Evolutionary conservation across 176 grass and related monocot genomes (phyloP), one percentile per base, ranked within the genome.

Genomic region (Pharus latifolius): DNA sequence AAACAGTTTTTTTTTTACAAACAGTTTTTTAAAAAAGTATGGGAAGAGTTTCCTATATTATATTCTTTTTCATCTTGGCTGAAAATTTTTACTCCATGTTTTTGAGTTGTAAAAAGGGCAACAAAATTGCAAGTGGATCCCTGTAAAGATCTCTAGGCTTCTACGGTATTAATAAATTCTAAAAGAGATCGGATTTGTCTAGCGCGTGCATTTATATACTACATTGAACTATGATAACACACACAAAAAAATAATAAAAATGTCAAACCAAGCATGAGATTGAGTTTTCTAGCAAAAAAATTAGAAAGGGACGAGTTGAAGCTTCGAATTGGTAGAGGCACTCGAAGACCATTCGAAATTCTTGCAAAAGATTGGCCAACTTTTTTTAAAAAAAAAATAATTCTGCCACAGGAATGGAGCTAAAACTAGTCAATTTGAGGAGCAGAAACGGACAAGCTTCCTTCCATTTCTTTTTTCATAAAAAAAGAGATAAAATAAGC

Each of bases 151-250:
- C 19, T 78, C 41, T 15, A 28, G 52, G 41, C 48, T 47, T 37
- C 48, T 28, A 19, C 16, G 34, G 46, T 59, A 59, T 48, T 78
- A 26, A 50, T 29, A 15, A 47, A 51, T 32, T 11, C 23, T 56
- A 33, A 53, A 5, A 17, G 65, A 42, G 45, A 60, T 32, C 4
- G 40, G 31, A 26, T 69, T 55, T 41, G 38, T 18, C 69, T 35
- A 47, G 38, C 55, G 70, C 55, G 76, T 80, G 76, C 83, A 47
- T 69, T 40, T 56, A 74, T 48, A 80, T 63, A 56, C 70, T 80
- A 75, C 24, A 10, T 17, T 10, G 1, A 41, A 59, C 38, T 61
- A 69, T 75, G 62, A 85, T 63, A 57, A 53, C 20, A 3, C 8
- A 19, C 3, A 47, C 18, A 51, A 10, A 42, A 26, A 43, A 43